phyloP scores from a whole-genome alignment of 73 alveolate genomes.

The Tetrahymena thermophila region DNA sequence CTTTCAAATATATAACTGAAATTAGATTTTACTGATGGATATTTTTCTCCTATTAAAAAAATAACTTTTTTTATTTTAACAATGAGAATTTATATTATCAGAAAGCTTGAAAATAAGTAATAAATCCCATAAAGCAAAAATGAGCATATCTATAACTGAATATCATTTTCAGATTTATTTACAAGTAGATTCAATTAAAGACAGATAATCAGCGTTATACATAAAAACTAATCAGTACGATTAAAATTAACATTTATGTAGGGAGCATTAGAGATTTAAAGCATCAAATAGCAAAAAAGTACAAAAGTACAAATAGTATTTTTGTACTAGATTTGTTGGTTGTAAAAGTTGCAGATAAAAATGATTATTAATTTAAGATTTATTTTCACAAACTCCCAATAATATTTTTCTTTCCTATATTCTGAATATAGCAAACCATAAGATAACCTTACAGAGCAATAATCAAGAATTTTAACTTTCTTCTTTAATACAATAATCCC shows the following conservation, averaged over 20 bases:
- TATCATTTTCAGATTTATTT: neutral
- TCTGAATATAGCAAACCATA: neutral
- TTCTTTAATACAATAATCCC: neutral
- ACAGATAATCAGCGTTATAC: neutral
- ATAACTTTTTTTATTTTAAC: neutral
- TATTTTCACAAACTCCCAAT: neutral
- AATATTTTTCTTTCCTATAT: neutral
- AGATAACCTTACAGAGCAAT: neutral
- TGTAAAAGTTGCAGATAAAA: neutral
- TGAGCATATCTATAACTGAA: neutral
- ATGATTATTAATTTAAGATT: neutral
- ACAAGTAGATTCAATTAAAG: neutral
- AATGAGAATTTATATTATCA: neutral
- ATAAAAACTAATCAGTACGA: neutral
- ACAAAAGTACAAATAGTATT: neutral
- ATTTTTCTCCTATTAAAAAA: neutral
- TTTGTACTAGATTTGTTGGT: neutral
- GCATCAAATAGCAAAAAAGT: neutral
- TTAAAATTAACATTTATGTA: neutral
- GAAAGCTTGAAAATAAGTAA: neutral
- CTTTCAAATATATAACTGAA: neutral
- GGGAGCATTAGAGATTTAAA: neutral
- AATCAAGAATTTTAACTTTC: neutral
- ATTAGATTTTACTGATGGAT: neutral
- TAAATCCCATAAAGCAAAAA: neutral